Conservation (phyloP, 208 protist species). For the Histomonas meleagridis region DNA sequence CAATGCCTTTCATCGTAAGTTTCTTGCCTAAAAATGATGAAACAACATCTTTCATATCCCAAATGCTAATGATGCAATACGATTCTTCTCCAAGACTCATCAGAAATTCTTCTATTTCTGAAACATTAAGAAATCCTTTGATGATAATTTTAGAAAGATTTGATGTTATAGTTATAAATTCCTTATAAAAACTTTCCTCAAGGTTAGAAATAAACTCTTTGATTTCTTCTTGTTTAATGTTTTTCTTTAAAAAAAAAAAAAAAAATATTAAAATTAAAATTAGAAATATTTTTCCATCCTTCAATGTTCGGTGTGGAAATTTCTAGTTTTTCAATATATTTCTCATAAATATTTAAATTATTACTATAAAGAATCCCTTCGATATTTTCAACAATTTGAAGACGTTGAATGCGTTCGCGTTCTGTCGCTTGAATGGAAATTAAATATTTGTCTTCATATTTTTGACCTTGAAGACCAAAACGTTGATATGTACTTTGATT, state of each 20-base stretch:
- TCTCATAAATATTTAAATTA: background rate
- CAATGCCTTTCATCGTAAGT: background rate
- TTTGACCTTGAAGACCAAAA: background rate
- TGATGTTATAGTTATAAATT: no score
- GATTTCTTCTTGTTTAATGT: no score
- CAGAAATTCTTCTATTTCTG: background rate
- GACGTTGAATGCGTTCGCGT: background rate
- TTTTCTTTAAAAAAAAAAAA: no score
- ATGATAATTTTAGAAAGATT: no score
- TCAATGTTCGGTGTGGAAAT: background rate
- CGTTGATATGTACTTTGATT: background rate
- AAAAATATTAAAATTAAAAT: background rate
- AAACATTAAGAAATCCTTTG: background rate
- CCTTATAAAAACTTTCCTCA: no score
- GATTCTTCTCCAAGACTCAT: background rate
- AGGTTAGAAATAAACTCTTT: no score
- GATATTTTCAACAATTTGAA: background rate
- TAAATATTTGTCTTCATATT: background rate
- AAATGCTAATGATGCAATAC: background rate
- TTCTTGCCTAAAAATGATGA: constrained; percentile 8
- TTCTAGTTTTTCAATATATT: background rate
- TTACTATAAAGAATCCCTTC: background rate
- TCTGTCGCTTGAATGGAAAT: background rate
- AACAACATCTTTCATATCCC: background rate
- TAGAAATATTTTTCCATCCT: background rate